Evolutionary conservation across 306 rosid species (phyloP), one percentile per base, ranked within the genome.

Genomic region (Notholithocarpus densiflorus): DNA sequence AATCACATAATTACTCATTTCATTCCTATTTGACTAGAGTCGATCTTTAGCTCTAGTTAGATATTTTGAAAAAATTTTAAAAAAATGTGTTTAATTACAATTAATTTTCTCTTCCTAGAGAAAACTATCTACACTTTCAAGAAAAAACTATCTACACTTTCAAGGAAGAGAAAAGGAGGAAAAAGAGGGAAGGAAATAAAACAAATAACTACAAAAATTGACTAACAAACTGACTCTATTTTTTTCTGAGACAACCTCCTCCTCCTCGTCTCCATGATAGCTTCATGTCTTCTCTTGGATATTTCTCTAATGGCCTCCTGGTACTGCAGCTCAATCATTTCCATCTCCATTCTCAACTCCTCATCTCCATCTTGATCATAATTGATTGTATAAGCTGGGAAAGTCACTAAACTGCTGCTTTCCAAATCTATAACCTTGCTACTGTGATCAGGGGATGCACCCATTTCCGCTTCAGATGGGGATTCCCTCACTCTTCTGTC

Each of bases 251-350:
- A 75, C 79, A 82, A 60, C 81, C 79, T 85, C 56, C 71, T 86
- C 73, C 77, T 86, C 73, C 77, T 89, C 43, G 77, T 68, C 56
- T 89, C 87, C 82, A 77, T 45, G 76, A 87, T 84, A 56, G 93
- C 89, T 61, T 75, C 70, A 8, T 71, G 13, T 77, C 78, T 87
- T 82, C 54, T 80, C 32, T 27, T 74, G 17, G 75, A 87, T 43
- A 84, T 79, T 43, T 83, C 89, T 75, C 78, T 82, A 10, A 87
- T 64, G 51, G 83, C 88, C 23, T 82, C 84, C 51, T 73, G 78
- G 70, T 79, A 87, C 57, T 80, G 79, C 31, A 80, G 84, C 73
- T 89, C 93, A 40, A 89, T 89, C 79, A 43, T 57, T 73, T 83
- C 86, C 73, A 89, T 62, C 79, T 87, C 88, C 76, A 13, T 9